Evolutionary conservation across 164 flowering plant species (phyloP), one percentile per base, ranked within the genome.

Genomic region (Aristolochia californica): DNA sequence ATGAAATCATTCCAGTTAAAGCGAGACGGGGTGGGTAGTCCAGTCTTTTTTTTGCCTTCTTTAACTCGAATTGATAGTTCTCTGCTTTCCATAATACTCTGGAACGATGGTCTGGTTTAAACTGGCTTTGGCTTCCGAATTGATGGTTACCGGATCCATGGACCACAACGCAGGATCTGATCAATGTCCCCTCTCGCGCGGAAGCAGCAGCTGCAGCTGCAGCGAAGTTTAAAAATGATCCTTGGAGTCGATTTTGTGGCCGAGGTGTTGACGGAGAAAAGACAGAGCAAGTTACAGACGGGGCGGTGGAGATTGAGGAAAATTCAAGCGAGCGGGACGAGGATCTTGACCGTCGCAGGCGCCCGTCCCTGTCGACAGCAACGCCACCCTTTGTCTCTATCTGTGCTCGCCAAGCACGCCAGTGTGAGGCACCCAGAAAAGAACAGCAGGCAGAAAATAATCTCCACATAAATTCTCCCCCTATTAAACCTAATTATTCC

Each of bases 341-440:
- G n/a, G 26, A 61, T 66, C 64, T 57, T 2, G 30, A 57, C 71
- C 73, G 71, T 75, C 60, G 54, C 22, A 44, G 43, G 34, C 61
- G 65, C 63, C 61, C 64, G 67, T 68, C 63, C 59, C 57, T 57
- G 48, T 63, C 65, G 62, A 69, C 28, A 50, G 70, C 70, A 58
- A 62, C 67, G 38, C 60, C 51, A 48, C 50, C 43, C 45, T 53
- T 65, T 68, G 67, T 65, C 66, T 61, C 65, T 50, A 38, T 55
- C 25, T 48, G 28, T 21, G 27, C 10, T 34, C 10, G 40, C 40
- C 40, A n/a, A n/a, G n/a, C n/a, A n/a, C 55, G 10, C 24, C 24
- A 2, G 4, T 17, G 14, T 12, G 22, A 10, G 15, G 49, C 55
- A 53, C 30, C 14, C 30, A n/a, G 55, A 24, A 24, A 51, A 51